Percentiles rank a stretch among this genome's conserved stretches.
Evolutionary conservation across 148 eudicot genomes (phyloP).

Genomic region (Mesembryanthemum crystallinum): DNA sequence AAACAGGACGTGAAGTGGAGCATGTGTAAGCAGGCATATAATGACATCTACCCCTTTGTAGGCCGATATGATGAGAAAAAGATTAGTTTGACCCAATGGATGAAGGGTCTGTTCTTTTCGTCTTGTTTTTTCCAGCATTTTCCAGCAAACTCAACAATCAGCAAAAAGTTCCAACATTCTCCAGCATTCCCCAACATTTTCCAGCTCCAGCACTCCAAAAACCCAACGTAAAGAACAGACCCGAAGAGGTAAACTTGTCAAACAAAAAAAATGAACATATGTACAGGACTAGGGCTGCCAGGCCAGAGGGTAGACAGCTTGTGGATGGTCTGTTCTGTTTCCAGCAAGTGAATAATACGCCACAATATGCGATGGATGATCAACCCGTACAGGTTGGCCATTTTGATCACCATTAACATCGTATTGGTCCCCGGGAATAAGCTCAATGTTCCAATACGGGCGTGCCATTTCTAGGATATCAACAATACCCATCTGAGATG

Average conservation of each 20-base stretch:
- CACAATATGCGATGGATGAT: constrained; percentile 78
- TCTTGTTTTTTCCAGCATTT: too few species aligned
- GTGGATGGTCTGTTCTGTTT: constrained; percentile 69
- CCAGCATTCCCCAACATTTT: too few species aligned
- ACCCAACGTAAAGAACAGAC: too few species aligned
- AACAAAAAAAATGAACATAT: not conserved
- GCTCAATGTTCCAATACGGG: constrained; percentile 81
- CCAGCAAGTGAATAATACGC: constrained; percentile 90
- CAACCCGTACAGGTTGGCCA: constrained; percentile 41
- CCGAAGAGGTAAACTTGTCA: too few species aligned
- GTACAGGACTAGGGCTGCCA: constrained; percentile 13
- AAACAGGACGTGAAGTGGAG: constrained; percentile 14
- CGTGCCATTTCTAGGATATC: constrained; percentile 56
- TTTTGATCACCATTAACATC: constrained; percentile 25
- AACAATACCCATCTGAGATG: constrained; percentile 36
- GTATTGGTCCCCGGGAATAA: constrained; percentile 64
- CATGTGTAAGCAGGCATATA: constrained; percentile 16
- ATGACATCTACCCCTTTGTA: too few species aligned
- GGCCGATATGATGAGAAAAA: too few species aligned
- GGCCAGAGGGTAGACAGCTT: constrained; percentile 48
- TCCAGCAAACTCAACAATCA: too few species aligned
- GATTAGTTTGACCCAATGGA: too few species aligned
- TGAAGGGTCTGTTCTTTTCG: too few species aligned
- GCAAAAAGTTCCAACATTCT: too few species aligned
- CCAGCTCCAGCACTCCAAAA: too few species aligned